A percentile compares a stretch with the other conserved stretches of the same genome.
These are phyloP conservation scores for Calocybe cyanea DNA, from an alignment of 768 basidiomycete species.

Conservation along the genomic window DNA sequence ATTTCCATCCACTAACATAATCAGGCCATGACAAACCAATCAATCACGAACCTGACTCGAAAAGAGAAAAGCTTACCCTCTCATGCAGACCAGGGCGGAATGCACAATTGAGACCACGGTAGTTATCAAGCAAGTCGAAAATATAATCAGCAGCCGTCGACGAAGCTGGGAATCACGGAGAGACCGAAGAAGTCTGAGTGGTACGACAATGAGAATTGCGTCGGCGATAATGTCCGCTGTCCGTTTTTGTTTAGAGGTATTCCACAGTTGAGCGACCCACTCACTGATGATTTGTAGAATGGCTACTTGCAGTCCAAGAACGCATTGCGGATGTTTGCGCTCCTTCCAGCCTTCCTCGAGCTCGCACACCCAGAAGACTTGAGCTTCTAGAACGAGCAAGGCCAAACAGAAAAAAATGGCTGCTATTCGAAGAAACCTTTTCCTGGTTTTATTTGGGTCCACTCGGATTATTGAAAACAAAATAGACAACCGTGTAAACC, in stretches of 20 bases:
- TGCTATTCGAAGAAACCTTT: slow-evolving; percentile 23
- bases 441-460: slow-evolving; percentile 30
- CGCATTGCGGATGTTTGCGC: slow-evolving; percentile 32
- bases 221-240: slow-evolving; percentile 34
- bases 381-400: slow-evolving; percentile 33
- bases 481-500: slow-evolving; percentile 48
- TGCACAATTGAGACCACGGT: slow-evolving; percentile 46
- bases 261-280: slow-evolving; percentile 18
- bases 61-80: slow-evolving; percentile 12
- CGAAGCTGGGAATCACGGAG: slow-evolving; percentile 36
- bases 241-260: background rate
- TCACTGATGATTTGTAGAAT: slow-evolving; percentile 48
- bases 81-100: slow-evolving; percentile 33
- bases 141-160: slow-evolving; percentile 42
- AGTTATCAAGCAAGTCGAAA: slow-evolving; percentile 51
- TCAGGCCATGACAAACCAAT: no score
- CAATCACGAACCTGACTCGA: no score
- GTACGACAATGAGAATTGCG: slow-evolving; percentile 39
- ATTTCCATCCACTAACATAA: slow-evolving; percentile 18
- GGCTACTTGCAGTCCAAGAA: slow-evolving; percentile 41
- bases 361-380: slow-evolving; percentile 44
- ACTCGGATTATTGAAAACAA: slow-evolving; percentile 53
- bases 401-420: slow-evolving; percentile 27
- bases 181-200: slow-evolving; percentile 39
- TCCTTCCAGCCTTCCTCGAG: slow-evolving; percentile 37